Evolutionary conservation across 345 rosid genomes (phyloP).

Genomic region (Bruguiera sexangula): DNA sequence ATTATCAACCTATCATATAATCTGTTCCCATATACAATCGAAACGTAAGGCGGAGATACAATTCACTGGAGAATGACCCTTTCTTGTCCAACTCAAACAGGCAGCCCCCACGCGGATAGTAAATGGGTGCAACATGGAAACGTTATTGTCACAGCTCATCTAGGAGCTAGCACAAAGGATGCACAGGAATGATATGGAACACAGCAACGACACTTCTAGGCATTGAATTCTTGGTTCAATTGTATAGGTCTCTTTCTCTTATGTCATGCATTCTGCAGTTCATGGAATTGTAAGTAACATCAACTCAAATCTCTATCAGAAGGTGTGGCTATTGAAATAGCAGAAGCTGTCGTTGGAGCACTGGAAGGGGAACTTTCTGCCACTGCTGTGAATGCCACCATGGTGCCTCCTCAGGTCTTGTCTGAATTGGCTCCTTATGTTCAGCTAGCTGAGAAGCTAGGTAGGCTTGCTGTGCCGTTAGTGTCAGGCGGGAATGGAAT

Average conservation of each 20-base stretch:
- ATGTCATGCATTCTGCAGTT: background rate
- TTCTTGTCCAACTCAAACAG: constrained; percentile 19
- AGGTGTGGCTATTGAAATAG: constrained; percentile 87
- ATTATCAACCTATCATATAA: constrained; percentile 40
- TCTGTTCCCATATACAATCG: too few relatives aligned
- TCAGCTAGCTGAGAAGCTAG: constrained; percentile 69
- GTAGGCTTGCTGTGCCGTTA: constrained; percentile 69
- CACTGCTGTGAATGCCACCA: constrained; percentile 83
- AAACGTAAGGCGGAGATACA: too few relatives aligned
- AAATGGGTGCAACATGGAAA: constrained; percentile 63
- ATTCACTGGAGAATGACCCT: background rate
- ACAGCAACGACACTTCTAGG: background rate
- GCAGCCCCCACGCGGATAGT: constrained; percentile 73
- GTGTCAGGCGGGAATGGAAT: constrained; percentile 71
- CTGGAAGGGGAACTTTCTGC: constrained; percentile 71
- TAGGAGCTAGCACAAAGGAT: constrained; percentile 90
- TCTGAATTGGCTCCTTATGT: constrained; percentile 65
- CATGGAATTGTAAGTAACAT: background rate
- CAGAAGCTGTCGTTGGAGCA: constrained; percentile 86
- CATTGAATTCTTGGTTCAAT: too few relatives aligned
- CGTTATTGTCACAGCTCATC: constrained; percentile 82
- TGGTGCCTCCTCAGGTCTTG: constrained; percentile 64
- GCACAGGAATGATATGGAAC: constrained; percentile 52
- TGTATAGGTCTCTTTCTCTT: background rate
- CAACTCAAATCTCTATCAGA: constrained; percentile 33